These are phyloP conservation scores for Chenopodium berlandieri DNA, from an alignment of 148 eudicot genomes.

Conservation along the genomic window DNA sequence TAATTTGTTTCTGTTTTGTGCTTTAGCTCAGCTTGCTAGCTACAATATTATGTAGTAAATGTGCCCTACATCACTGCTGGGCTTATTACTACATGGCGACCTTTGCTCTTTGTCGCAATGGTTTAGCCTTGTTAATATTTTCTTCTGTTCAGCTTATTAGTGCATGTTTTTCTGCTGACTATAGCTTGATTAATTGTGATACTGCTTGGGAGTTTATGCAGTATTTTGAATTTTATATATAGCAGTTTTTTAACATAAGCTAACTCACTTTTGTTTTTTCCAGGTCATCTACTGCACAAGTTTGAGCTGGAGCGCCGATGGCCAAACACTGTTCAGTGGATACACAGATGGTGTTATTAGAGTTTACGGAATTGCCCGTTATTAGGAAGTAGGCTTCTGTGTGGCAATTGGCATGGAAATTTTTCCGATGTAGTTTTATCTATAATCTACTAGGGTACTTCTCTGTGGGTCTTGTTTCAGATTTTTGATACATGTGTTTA, in stretches of 20 bases:
- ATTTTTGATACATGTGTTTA: constrained; percentile 17
- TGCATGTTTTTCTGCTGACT: too few relatives aligned
- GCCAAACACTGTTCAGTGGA: constrained; percentile 76
- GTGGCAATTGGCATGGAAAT: background rate
- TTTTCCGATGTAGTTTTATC: background rate
- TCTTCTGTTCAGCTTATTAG: too few relatives aligned
- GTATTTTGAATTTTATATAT: too few relatives aligned
- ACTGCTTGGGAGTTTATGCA: too few relatives aligned
- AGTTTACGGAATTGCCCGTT: constrained; percentile 65
- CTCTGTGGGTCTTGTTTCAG: constrained; percentile 3
- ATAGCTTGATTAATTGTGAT: too few relatives aligned
- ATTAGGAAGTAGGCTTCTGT: constrained; percentile 26
- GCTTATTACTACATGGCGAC: too few relatives aligned
- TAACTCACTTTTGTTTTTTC: background rate
- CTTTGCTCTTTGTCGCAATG: too few relatives aligned
- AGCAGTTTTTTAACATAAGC: background rate
- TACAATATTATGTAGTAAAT: too few relatives aligned
- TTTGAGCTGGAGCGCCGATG: constrained; percentile 78
- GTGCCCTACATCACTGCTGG: too few relatives aligned
- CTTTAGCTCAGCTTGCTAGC: too few relatives aligned
- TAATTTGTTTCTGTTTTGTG: too few relatives aligned
- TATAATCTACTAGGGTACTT: background rate
- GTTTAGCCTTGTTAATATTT: too few relatives aligned
- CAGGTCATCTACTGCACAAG: constrained; percentile 81
- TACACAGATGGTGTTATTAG: constrained; percentile 80